Conservation (phyloP, 2,329 filamentous ascomycete genomes). For the Exophiala viscosa region DNA sequence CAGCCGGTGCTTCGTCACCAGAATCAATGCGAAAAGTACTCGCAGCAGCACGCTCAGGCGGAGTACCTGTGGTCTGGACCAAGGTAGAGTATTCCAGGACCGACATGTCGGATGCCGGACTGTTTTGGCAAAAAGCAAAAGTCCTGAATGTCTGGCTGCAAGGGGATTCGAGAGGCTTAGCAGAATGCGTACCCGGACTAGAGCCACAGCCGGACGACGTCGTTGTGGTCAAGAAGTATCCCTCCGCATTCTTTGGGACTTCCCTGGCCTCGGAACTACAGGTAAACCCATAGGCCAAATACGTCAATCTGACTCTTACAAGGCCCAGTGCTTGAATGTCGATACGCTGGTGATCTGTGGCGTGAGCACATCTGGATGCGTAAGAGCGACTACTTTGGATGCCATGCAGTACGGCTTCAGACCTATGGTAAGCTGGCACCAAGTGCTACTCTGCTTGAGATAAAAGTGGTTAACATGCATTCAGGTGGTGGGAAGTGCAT, state of each 20-base stretch:
- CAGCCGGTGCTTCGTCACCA: conserved; percentile 36
- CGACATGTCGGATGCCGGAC: conserved; percentile 45
- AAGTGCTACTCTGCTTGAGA: too few relatives aligned
- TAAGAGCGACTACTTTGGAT: conserved; percentile 45
- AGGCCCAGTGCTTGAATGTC: conserved; percentile 23
- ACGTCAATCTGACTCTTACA: conserved; percentile 39
- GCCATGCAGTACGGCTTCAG: conserved; percentile 44
- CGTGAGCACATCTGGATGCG: conserved; percentile 48
- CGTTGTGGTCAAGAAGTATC: conserved; percentile 43
- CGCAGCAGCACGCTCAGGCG: conserved; percentile 37
- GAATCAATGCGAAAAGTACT: conserved; percentile 41
- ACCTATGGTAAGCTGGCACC: conserved; percentile 39
- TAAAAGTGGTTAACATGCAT: neutral
- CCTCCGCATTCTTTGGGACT: conserved; percentile 47
- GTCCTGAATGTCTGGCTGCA: conserved; percentile 41
- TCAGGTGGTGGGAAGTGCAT: conserved; percentile 42
- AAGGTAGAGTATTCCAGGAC: conserved; percentile 41
- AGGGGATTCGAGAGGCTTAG: conserved; percentile 39
- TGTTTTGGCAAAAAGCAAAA: conserved; percentile 45
- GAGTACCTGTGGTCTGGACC: conserved; percentile 44
- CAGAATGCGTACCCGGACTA: conserved; percentile 39
- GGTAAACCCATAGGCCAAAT: conserved; percentile 23
- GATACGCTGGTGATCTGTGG: conserved; percentile 42
- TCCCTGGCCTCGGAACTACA: conserved; percentile 41
- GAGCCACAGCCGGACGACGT: conserved; percentile 37